Conservation (phyloP, 2,329 filamentous ascomycete species). For the Rutstroemia sp. region DNA sequence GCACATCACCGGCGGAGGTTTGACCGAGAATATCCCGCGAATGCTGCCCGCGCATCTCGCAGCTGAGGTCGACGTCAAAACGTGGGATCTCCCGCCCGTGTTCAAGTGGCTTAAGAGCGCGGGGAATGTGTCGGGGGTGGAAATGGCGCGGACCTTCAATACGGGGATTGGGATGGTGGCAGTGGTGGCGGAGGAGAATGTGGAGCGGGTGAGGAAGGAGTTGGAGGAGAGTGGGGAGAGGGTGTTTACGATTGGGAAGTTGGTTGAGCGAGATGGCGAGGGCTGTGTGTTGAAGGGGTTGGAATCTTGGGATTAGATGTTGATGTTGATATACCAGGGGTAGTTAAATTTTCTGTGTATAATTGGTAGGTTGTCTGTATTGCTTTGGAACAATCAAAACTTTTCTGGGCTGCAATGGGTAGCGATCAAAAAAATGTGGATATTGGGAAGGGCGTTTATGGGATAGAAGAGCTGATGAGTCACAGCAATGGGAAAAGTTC, state of each 20-base stretch:
- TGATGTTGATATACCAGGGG: not conserved
- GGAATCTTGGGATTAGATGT: constrained; percentile 22
- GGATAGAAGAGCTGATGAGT: not conserved
- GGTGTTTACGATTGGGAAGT: constrained; percentile 67
- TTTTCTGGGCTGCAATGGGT: too few relatives aligned
- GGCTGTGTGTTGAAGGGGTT: constrained; percentile 59
- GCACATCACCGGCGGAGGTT: constrained; percentile 92
- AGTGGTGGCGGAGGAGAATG: constrained; percentile 63
- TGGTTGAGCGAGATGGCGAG: constrained; percentile 51
- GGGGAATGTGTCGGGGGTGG: constrained; percentile 62
- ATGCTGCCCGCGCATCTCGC: constrained; percentile 77
- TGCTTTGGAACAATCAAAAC: too few relatives aligned
- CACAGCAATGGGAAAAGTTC: too few relatives aligned
- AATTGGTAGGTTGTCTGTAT: too few relatives aligned
- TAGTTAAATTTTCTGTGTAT: too few relatives aligned
- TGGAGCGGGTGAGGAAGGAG: constrained; percentile 48
- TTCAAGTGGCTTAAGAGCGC: constrained; percentile 77
- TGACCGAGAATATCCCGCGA: constrained; percentile 88
- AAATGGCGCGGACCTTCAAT: constrained; percentile 94
- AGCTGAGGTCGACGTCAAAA: constrained; percentile 69
- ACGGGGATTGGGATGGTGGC: constrained; percentile 91
- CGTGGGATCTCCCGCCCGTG: constrained; percentile 70
- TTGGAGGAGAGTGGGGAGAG: constrained; percentile 65
- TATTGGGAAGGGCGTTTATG: not conserved
- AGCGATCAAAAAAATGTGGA: not conserved